phyloP scores from a whole-genome alignment of 208 protist genomes.

The Trypanosoma conorhini region DNA sequence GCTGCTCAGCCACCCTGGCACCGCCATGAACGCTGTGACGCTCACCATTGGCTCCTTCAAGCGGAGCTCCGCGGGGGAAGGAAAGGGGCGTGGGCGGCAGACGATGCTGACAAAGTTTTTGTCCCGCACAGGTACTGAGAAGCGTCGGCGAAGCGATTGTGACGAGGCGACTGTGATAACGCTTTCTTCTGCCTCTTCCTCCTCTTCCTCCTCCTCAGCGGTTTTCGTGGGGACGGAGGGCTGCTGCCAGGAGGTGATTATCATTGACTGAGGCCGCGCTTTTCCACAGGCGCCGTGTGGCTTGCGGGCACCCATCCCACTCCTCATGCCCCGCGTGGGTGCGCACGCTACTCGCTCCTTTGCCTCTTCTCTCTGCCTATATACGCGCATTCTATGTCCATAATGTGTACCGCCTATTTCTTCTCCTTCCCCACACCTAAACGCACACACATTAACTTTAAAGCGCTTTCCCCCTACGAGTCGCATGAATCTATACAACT shows the following conservation, averaged over 20 bases:
- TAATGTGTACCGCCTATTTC: not conserved
- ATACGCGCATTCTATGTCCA: too few relatives aligned
- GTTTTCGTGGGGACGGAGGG: not conserved
- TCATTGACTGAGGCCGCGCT: constrained; percentile 19
- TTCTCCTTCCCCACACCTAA: not conserved
- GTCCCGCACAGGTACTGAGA: constrained; percentile 2
- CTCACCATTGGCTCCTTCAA: constrained; percentile 34
- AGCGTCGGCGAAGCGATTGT: constrained; percentile 19
- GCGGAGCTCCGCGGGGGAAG: not conserved
- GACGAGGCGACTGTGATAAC: constrained; percentile 15
- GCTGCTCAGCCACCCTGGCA: not conserved
- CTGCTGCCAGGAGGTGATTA: constrained; percentile 2
- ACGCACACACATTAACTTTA: not conserved
- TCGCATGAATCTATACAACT: constrained; percentile 68
- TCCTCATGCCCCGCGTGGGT: not conserved
- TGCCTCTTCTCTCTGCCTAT: not conserved
- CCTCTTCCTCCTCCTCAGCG: constrained; percentile 6
- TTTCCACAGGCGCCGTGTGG: not conserved
- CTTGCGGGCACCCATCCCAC: not conserved
- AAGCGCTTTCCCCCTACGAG: not conserved
- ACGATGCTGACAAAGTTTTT: constrained; percentile 28
- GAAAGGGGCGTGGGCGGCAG: constrained; percentile 12
- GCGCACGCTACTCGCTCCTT: not conserved
- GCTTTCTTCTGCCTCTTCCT: constrained; percentile 11
- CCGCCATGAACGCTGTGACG: constrained; percentile 21